Percentiles rank a stretch among this genome's conserved stretches.
Evolutionary conservation across 192 early-diverging fungal species (phyloP).

Genomic region (Coemansia sp.): DNA sequence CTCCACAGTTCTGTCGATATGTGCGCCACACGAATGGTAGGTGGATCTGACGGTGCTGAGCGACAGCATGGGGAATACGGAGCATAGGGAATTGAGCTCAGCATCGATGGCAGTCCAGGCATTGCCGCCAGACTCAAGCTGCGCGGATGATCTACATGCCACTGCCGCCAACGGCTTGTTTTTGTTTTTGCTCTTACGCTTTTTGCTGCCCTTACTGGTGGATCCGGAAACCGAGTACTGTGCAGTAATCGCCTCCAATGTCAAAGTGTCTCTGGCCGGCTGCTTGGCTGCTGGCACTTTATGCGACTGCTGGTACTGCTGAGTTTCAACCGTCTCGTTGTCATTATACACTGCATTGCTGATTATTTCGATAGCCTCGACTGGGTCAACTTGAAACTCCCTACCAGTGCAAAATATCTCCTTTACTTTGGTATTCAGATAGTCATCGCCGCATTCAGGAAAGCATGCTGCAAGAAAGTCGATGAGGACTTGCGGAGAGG

Average conservation of each 20-base stretch:
- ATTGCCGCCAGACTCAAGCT: slow-evolving; percentile 11
- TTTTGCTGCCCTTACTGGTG: slow-evolving; percentile 10
- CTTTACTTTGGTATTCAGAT: slow-evolving; percentile 23
- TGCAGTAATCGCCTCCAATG: slow-evolving; percentile 28
- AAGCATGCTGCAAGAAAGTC: slow-evolving; percentile 43
- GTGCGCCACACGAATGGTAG: slow-evolving; percentile 38
- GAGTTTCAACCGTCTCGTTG: slow-evolving; percentile 28
- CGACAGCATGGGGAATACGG: slow-evolving; percentile 34
- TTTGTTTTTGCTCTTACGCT: slow-evolving; percentile 1
- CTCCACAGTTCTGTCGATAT: slow-evolving; percentile 11
- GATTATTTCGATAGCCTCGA: slow-evolving; percentile 47
- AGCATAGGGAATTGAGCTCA: slow-evolving; percentile 32
- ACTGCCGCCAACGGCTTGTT: slow-evolving; percentile 1
- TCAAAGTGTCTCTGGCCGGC: neutral
- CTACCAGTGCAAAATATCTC: slow-evolving; percentile 16
- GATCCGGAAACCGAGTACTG: slow-evolving; percentile 25
- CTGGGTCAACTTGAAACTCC: slow-evolving; percentile 32
- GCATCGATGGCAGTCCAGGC: slow-evolving; percentile 37
- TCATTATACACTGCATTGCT: slow-evolving; percentile 47
- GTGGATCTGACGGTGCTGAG: slow-evolving; percentile 23
- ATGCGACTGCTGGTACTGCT: slow-evolving; percentile 23
- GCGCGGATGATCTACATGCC: neutral
- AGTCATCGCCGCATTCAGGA: slow-evolving; percentile 44
- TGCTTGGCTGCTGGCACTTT: neutral
- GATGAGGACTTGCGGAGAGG: slow-evolving; percentile 20